Base-by-base conservation (phyloP, 441 rosid genomes). In the Euphorbia schlechtendalii region DNA sequence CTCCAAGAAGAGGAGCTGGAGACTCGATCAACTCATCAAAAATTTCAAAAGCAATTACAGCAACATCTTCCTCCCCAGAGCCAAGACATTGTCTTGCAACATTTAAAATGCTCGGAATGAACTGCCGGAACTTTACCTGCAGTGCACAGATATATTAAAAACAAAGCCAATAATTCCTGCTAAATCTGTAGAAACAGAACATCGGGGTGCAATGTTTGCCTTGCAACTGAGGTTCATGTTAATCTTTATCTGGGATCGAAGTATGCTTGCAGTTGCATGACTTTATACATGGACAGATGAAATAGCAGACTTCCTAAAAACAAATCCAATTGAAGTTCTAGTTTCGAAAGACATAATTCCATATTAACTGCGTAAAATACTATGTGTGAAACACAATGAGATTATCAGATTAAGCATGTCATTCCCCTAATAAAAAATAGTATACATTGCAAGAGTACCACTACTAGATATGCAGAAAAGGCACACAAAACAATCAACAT, bases 1-100 rank as follows among this genome's bases (percentile, higher is more conserved):
- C 99, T 52, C 99, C 99, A 71, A 96, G 98, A 73, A 96, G 90
- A 59, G 99, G 99, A 43, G 99, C 96, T 20, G 98, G 98, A 73
- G 99, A 96, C 75, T 96, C 99, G 64, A 96, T 92, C 69, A 96
- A 80, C 79, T 96, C 99, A 66, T 96, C 99, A 82, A 96, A 92
- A 69, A 96, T 96, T 80, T 96, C 99, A 72, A 96, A 96, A 60
- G 99, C 98, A 83, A 96, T 83, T 58, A 92, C 76, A 40, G 99
- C 98, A 76, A 92, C 94, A 82, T 92, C 98, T 87, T 96, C 98
- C 51, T 88, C 96, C 22, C 97, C 98, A 65, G 88, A 83, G 64
- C 88, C 87, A 77, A 96, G 86, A 77, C 96, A 92, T 69, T 90
- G 95, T 61, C 96, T 90, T 67, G 99, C 82, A 10, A 96, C 97